Conservation (phyloP, 164 flowering plant species). For the Echeveria elegans region DNA sequence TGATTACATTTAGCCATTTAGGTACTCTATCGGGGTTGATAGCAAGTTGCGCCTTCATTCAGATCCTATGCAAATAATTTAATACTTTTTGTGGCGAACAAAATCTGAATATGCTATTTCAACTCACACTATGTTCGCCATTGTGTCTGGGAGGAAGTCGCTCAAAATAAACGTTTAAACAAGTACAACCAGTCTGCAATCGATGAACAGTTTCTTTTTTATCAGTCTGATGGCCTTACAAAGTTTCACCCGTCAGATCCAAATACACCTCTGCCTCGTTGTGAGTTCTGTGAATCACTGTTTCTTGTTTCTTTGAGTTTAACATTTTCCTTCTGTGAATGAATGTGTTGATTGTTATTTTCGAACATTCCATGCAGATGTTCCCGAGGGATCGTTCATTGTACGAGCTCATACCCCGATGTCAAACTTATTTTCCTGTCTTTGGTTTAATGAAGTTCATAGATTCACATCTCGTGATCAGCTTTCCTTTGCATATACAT, state of each 20-base stretch:
- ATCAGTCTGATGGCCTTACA: constrained; percentile 87
- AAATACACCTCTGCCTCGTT: constrained; percentile 69
- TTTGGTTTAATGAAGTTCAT: constrained; percentile 97
- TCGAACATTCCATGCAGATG: constrained; percentile 42
- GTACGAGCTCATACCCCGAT: constrained; percentile 88
- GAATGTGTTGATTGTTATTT: not conserved
- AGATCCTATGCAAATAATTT: constrained; percentile 82
- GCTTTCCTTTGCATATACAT: constrained; percentile 89
- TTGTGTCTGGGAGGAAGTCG: constrained; percentile 98
- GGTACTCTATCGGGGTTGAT: constrained; percentile 97
- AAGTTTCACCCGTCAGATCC: constrained; percentile 74
- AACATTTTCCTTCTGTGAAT: not conserved
- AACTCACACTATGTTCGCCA: constrained; percentile 93
- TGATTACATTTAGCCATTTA: constrained; percentile 18
- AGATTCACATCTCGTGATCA: constrained; percentile 96
- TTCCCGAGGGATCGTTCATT: constrained; percentile 94
- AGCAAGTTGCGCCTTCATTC: constrained; percentile 85
- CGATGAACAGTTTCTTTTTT: constrained; percentile 81
- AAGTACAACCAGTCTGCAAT: constrained; percentile 89
- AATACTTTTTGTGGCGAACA: constrained; percentile 71
- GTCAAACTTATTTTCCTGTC: constrained; percentile 94
- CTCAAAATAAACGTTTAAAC: constrained; percentile 85
- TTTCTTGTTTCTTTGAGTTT: not conserved
- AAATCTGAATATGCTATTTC: constrained; percentile 92
- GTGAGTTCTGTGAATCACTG: constrained; percentile 36